Conservation (phyloP, 106 monocot genomes). For the Phalaenopsis equestris region DNA sequence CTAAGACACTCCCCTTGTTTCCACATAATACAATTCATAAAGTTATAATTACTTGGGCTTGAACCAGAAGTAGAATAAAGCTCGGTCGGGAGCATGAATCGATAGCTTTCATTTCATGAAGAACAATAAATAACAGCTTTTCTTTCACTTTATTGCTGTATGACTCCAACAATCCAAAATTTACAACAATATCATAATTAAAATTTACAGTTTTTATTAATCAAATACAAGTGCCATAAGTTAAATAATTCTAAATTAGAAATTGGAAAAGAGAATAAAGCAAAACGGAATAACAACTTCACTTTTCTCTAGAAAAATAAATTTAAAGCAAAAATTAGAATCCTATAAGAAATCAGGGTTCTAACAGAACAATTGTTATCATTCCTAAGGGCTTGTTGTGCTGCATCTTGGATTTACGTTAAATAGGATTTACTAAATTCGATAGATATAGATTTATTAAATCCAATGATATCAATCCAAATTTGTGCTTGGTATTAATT, state of each 20-base stretch:
- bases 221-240: too few relatives aligned
- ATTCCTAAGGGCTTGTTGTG: neutral
- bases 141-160: neutral
- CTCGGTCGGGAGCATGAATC: neutral
- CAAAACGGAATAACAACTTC: neutral
- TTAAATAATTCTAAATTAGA: neutral
- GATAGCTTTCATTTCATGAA: neutral
- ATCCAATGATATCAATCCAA: too few relatives aligned
- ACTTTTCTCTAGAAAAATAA: neutral
- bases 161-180: too few relatives aligned
- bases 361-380: neutral
- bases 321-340: neutral
- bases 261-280: neutral
- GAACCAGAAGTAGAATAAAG: neutral
- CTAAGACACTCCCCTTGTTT: neutral
- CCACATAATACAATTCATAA: constrained; percentile 2
- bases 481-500: too few relatives aligned
- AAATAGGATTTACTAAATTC: too few relatives aligned
- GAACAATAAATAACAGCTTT: neutral
- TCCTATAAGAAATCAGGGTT: neutral
- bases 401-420: too few relatives aligned
- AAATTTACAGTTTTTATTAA: too few relatives aligned
- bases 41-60: neutral
- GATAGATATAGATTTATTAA: too few relatives aligned
- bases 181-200: too few relatives aligned